Evolutionary conservation across 345 rosid species (phyloP), one percentile per base, ranked within the genome.

Genomic region (Euphorbia peplus): DNA sequence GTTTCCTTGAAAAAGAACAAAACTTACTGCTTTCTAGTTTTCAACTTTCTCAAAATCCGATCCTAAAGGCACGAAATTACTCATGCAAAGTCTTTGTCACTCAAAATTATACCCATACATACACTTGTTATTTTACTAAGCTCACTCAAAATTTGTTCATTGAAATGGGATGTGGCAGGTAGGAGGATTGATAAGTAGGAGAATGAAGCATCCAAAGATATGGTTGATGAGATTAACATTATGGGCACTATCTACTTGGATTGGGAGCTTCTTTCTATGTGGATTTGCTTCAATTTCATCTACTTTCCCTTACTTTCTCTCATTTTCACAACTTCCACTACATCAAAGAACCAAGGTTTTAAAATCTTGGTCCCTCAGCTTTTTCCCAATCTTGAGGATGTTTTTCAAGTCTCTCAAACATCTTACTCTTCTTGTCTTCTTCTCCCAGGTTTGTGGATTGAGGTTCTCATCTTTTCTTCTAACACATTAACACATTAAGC

Each of bases 241-340:
- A 7, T 88, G 90, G 90, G 14, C 70, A 35, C 81, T 92, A 25
- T 92, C 98, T 1, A 89, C 98, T 52, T 69, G 85, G 80, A 65
- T 89, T 16, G 98, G 98, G 14, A 86, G 86, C 30, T 69, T 92
- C 15, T n/a, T 88, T 24, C 18, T 89, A n/a, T 88, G 98, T 70
- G 96, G 97, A 22, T n/a, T 79, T 16, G 14, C 21, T 19, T 78
- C 88, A 85, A 64, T 89, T 47, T 52, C 86, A 5, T 62, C 76
- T 47, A 37, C 60, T 3, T 92, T 80, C 68, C 96, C 98, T 0
- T 92, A 71, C 76, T 58, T 84, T 35, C 76, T 57, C 16, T 70
- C 74, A 11, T 92, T 92, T 77, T 70, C 89, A 48, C 75, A 74
- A 66, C 48, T 89, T 32, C 63, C 87, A 57, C 76, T 12, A 11